A percentile compares a stretch with the other conserved stretches of the same genome.
phyloP scores from a whole-genome alignment of 2,329 filamentous ascomycete genomes.

The Clonostachys rhizophaga region DNA sequence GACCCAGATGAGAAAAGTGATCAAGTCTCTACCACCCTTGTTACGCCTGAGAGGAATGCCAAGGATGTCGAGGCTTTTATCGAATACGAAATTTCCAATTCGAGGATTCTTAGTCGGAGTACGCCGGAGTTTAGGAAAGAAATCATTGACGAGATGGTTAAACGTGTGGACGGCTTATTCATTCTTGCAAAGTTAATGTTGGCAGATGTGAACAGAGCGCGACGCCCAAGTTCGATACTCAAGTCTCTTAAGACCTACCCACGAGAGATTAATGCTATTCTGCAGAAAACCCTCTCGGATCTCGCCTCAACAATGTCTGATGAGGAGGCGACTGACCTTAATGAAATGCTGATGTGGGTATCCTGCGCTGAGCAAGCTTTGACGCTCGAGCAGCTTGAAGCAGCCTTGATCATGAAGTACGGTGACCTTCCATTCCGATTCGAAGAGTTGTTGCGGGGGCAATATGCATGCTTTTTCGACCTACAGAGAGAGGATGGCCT shows the following conservation, averaged over 20 bases:
- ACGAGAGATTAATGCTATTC: constrained; percentile 34
- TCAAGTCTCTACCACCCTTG: constrained; percentile 29
- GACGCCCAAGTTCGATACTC: constrained; percentile 36
- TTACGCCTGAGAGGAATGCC: constrained; percentile 34
- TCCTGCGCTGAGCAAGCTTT: constrained; percentile 36
- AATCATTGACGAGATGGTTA: constrained; percentile 30
- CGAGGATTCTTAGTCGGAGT: constrained; percentile 26
- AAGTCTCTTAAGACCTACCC: constrained; percentile 38
- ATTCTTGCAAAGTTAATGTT: constrained; percentile 46
- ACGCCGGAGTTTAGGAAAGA: constrained; percentile 23
- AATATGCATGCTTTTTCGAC: constrained; percentile 41
- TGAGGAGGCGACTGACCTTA: constrained; percentile 33
- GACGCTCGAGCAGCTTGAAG: constrained; percentile 36
- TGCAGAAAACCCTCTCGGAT: constrained; percentile 32
- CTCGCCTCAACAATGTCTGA: constrained; percentile 30
- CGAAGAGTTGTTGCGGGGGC: constrained; percentile 34
- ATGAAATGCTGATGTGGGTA: constrained; percentile 40
- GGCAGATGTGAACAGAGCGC: constrained; percentile 38
- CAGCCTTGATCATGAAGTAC: constrained; percentile 33
- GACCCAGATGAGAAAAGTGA: constrained; percentile 22
- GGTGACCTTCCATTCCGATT: constrained; percentile 31
- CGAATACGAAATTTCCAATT: constrained; percentile 28
- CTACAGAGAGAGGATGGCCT: constrained; percentile 36
- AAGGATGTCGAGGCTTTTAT: constrained; percentile 37
- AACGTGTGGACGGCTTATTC: constrained; percentile 39